phyloP scores from a whole-genome alignment of 768 basidiomycete genomes.

The Pleurotus eryngii region DNA sequence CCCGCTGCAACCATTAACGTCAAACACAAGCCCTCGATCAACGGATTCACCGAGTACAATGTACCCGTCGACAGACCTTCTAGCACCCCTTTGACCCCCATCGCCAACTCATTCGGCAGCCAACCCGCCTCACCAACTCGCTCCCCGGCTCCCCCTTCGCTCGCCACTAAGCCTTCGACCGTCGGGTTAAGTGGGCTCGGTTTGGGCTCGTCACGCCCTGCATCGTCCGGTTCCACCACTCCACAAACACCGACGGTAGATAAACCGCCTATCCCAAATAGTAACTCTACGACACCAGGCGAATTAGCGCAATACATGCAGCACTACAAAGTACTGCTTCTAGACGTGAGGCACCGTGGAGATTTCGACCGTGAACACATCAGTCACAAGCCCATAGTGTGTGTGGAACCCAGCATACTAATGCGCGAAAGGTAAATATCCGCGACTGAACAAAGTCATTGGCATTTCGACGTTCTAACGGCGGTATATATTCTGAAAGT shows the following conservation, averaged over 20 bases:
- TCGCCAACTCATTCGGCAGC: constrained; percentile 58
- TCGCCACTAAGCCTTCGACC: constrained; percentile 28
- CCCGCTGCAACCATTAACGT: constrained; percentile 19
- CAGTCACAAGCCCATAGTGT: constrained; percentile 63
- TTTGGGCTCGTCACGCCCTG: neutral
- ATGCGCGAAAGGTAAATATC: constrained; percentile 61
- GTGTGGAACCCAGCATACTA: constrained; percentile 81
- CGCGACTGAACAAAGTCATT: neutral
- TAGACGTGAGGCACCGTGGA: constrained; percentile 79
- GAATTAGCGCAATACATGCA: constrained; percentile 57
- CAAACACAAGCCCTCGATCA: constrained; percentile 10
- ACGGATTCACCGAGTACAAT: constrained; percentile 1
- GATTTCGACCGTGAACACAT: constrained; percentile 79
- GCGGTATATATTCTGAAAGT: constrained; percentile 32
- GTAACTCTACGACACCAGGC: constrained; percentile 57
- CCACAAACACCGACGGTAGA: constrained; percentile 40
- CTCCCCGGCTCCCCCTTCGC: constrained; percentile 32
- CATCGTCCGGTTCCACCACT: constrained; percentile 20
- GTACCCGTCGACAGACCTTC: constrained; percentile 43
- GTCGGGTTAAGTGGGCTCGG: neutral
- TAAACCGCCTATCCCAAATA: constrained; percentile 47
- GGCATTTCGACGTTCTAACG: no score
- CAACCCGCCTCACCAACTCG: constrained; percentile 59
- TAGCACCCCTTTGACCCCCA: constrained; percentile 50
- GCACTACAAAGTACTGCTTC: constrained; percentile 56